Evolutionary conservation across 768 basidiomycete species (phyloP), one percentile per base, ranked within the genome.

Genomic region (Leccinum truebloodii): DNA sequence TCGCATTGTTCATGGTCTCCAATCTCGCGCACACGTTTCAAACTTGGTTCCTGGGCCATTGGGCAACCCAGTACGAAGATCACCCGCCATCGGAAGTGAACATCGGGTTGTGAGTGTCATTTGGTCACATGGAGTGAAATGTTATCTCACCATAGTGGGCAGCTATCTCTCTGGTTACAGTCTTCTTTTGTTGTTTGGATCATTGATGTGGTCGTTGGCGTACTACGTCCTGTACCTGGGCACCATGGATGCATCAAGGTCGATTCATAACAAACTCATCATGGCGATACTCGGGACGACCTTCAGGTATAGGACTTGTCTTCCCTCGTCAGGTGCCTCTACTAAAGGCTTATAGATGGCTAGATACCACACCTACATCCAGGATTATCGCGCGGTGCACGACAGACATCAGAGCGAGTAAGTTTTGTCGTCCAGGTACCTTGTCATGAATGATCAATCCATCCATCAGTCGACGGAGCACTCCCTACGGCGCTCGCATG

Each of bases 61-160:
- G 57, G 57, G 57, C 57, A 4, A 55, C 57, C 30, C 57, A 54
- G 28, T 58, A 58, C 14, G 51, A 58, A 55, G 51, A 32, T 32
- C 57, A 58, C 6, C 28, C 52, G 6, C 37, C 52, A 1, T 55
- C 57, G 9, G 52, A 58, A 30, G 52, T 58, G 7, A 58, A 55
- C 9, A 8, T 22, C 18, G 20, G 35, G 9, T 55, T 55, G 52
- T 58, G 37, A 41, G 57, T 12, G 14, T 41, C n/a, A 1, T 34
- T n/a, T 52, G 1, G 1, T 30, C 28, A 1, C 5, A 28, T 37
- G 18, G 7, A 6, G 3, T 20, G 22, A 8, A 32, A n/a, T 34
- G 0, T 14, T 3, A 2, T 28, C 13, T 37, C 18, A 57, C 7
- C 14, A 3, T 22, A 8, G 2, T 30, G 26, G 37, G 12, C 35